Evolutionary conservation across 2,329 filamentous ascomycete genomes (phyloP), one percentile per base, ranked within the genome.

Genomic region (Xylariaceae sp.): DNA sequence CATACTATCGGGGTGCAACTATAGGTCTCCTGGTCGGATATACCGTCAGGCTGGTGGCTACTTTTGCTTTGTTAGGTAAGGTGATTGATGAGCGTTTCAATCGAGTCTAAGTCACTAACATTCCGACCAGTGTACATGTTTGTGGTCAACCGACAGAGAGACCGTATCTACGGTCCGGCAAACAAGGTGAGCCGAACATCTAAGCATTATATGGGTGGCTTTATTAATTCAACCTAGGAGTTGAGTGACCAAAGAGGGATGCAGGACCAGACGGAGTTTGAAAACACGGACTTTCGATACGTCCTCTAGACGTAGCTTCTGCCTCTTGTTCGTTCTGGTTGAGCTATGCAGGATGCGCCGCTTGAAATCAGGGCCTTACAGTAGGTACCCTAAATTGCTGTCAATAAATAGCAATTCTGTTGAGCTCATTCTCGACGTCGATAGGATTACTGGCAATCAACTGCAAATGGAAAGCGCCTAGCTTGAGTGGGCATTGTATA

Each of bases 201-300:
- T 28, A 12, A 5, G 3, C 16, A 27, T 16, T 3, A 19, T 27
- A 14, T 17, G 21, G 17, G 11, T 12, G 3, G 8, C 5, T 11
- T 13, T 5, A 5, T 18, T 26, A 19, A 17, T 23, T 23, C 10
- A 13, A 28, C 10, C 10, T n/a, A 35, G 32, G 29, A 40, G 15
- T 32, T 42, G 23, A 52, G 53, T 49, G 46, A 60, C 14, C 59
- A 64, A 31, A 54, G 53, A 3, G 60, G 60, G 1, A 66, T 64
- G 59, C 50, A 51, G 32, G 60, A 64, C 34, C 36, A 51, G 23
- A 64, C 60, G 1, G 57, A 62, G 41, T 63, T 62, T 37, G 53
- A 63, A 37, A 65, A 65, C 35, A 63, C 57, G 39, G 51, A 63
- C 18, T 65, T 66, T 33, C 43, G 61, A 27, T 65, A 64, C 41